These are phyloP conservation scores for Mortierella sp. DNA, from an alignment of 371 early-diverging fungal species.

Conservation along the genomic window DNA sequence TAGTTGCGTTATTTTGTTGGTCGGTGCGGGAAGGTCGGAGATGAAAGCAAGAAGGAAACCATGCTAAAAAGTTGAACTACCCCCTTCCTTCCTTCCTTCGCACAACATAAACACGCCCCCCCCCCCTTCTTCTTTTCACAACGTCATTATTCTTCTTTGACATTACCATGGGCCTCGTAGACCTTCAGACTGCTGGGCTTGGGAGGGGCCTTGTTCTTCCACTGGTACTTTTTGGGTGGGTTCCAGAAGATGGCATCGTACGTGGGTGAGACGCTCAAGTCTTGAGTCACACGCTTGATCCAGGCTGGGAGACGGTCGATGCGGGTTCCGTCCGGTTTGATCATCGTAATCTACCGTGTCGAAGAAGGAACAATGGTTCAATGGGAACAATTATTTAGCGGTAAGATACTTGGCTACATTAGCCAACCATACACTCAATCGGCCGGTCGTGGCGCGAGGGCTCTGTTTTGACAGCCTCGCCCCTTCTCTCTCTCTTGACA, in stretches of 20 bases:
- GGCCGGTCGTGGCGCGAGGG: slow-evolving; percentile 6
- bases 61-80: not conserved
- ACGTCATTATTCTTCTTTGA: slow-evolving; percentile 10
- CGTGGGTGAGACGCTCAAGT: slow-evolving; percentile 78
- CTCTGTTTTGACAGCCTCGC: slow-evolving; percentile 10
- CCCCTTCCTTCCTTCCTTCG: too few species aligned
- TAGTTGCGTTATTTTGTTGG: not conserved
- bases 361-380: not conserved
- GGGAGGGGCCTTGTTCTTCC: slow-evolving; percentile 78
- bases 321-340: slow-evolving; percentile 76
- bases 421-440: not conserved
- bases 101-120: too few species aligned
- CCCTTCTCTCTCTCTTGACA: not conserved
- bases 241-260: slow-evolving; percentile 95
- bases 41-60: not conserved
- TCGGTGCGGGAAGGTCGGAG: not conserved
- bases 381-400: not conserved
- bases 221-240: slow-evolving; percentile 77
- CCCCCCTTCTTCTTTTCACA: not conserved
- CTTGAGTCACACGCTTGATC: slow-evolving; percentile 87
- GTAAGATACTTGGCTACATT: not conserved
- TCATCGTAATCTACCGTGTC: slow-evolving; percentile 72
- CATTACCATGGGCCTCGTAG: slow-evolving; percentile 92
- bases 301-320: slow-evolving; percentile 94
- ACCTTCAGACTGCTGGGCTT: slow-evolving; percentile 78